phyloP scores from a whole-genome alignment of 768 basidiomycete species.

The Kwoniella sp. region DNA sequence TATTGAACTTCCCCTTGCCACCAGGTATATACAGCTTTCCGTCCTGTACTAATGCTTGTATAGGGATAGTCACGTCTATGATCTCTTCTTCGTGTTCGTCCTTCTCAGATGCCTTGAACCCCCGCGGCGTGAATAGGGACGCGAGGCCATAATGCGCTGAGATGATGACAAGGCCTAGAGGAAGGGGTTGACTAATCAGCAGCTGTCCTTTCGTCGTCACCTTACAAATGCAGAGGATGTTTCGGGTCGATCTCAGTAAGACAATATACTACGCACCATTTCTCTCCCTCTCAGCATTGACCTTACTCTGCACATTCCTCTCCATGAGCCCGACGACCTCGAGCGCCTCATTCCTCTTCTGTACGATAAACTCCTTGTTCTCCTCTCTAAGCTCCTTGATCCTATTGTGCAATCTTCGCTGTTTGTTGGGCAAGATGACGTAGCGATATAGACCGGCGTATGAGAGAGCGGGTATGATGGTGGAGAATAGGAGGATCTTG shows the following conservation, averaged over 20 bases:
- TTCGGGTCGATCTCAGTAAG: background rate
- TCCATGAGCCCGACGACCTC: slow-evolving; percentile 67
- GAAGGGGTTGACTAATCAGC: background rate
- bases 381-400: slow-evolving; percentile 68
- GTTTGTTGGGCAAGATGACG: slow-evolving; percentile 53
- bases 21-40: slow-evolving; percentile 78
- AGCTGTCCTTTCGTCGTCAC: background rate
- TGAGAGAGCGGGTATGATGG: slow-evolving; percentile 53
- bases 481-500: slow-evolving; percentile 47
- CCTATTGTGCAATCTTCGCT: slow-evolving; percentile 56
- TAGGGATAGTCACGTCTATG: slow-evolving; percentile 75
- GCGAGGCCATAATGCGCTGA: slow-evolving; percentile 73
- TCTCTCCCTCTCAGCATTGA: slow-evolving; percentile 66
- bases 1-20: slow-evolving; percentile 72
- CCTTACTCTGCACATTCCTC: slow-evolving; percentile 69
- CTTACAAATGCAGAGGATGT: background rate
- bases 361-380: slow-evolving; percentile 68
- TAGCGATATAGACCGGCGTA: slow-evolving; percentile 56
- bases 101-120: slow-evolving; percentile 52
- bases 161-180: slow-evolving; percentile 73
- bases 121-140: slow-evolving; percentile 45
- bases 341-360: slow-evolving; percentile 66
- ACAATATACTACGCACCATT: slow-evolving; percentile 62
- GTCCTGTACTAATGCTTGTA: slow-evolving; percentile 78
- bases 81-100: slow-evolving; percentile 62